Evolutionary conservation across 805 yeast genomes (phyloP), one percentile per base, ranked within the genome.

Genomic region (Cyberlindnera americana): DNA sequence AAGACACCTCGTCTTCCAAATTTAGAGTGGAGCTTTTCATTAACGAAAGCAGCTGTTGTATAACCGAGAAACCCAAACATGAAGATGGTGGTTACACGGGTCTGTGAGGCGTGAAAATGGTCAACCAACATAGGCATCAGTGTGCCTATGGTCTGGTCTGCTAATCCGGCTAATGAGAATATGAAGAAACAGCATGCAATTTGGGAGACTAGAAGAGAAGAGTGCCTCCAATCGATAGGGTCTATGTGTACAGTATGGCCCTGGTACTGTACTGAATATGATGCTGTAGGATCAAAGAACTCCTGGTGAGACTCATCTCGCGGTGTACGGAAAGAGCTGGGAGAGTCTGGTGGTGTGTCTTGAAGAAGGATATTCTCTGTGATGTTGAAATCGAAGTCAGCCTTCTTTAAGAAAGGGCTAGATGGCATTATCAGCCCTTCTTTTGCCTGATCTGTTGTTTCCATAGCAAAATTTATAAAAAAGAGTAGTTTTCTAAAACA

Each of bases 111-210:
- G 2, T 60, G 21, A 53, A 78, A 81, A 35, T 73, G 59, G 4
- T 53, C 56, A 39, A 76, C 70, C 12, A 79, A 47, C 27, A 69
- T 61, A 2, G 83, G 82, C 44, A 81, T 63, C 26, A 80, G 53
- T 0, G 84, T 70, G 0, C 87, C 87, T 16, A 78, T 56, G 0
- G 82, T 66, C 53, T 80, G 83, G 48, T 81, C 87, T 6, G 71
- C 66, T 19, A 80, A 52, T 0, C 88, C 88, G 40, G 74, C 59
- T 1, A 76, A 50, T 2, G 68, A 53, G 49, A 78, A 72, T 1
- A 66, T 52, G 18, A 60, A 28, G 43, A 63, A 72, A 1, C 68
- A 56, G 0, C 69, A 54, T 0, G 61, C 2, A 17, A 78, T 60
- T 54, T 78, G 83, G 6, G 53, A 14, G 41, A 65, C 64, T 11